These are phyloP conservation scores for Euphorbia celastroides DNA, from an alignment of 441 rosid species.

Conservation along the genomic window DNA sequence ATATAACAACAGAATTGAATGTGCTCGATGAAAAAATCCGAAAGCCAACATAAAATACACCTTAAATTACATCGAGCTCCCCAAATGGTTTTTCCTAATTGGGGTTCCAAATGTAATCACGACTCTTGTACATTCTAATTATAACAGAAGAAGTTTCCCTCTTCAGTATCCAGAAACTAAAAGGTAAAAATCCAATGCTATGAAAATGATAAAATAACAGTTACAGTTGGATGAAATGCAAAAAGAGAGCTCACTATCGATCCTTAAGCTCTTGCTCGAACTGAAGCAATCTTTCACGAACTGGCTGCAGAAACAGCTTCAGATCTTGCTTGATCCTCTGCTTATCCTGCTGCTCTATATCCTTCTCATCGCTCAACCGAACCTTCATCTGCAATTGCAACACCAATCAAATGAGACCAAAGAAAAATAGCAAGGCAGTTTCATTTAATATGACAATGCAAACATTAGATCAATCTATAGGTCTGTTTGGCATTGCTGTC, in stretches of 20 bases:
- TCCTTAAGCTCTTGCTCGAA: slow-evolving; percentile 89
- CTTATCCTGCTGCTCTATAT: slow-evolving; percentile 52
- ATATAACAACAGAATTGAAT: too few species aligned
- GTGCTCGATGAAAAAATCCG: too few species aligned
- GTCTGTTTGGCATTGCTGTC: too few species aligned
- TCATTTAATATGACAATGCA: too few species aligned
- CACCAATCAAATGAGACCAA: too few species aligned
- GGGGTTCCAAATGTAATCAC: background rate
- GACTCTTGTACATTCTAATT: background rate
- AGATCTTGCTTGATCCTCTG: slow-evolving; percentile 45
- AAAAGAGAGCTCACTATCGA: slow-evolving; percentile 28
- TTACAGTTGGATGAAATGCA: slow-evolving; percentile 8
- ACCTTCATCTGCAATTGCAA: slow-evolving; percentile 50
- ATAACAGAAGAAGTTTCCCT: slow-evolving; percentile 2
- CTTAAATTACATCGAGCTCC: background rate
- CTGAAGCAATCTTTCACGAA: slow-evolving; percentile 61
- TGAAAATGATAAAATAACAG: slow-evolving; percentile 11
- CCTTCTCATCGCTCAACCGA: slow-evolving; percentile 54
- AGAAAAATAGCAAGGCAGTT: too few species aligned
- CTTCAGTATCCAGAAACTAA: slow-evolving; percentile 2
- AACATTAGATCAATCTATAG: too few species aligned
- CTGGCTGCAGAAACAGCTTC: slow-evolving; percentile 68
- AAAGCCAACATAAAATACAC: background rate
- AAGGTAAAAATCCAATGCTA: background rate
- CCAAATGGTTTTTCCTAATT: background rate